A percentile compares a stretch with the other conserved stretches of the same genome.
Evolutionary conservation across 768 basidiomycete genomes (phyloP).

Genomic region (Tremella fuciformis): DNA sequence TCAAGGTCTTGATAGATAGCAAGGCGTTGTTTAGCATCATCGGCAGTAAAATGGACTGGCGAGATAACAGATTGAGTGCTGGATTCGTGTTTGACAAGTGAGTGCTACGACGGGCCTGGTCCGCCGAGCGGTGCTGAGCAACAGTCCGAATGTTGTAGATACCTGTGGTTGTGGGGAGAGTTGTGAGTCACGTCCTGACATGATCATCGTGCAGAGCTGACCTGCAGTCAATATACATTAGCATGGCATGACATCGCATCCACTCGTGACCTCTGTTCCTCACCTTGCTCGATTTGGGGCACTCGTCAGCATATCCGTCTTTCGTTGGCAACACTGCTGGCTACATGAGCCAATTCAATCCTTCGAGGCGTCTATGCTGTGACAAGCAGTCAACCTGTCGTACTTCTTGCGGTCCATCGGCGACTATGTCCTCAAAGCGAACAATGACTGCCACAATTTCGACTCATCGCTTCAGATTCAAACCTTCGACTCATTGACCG

Average conservation of each 20-base stretch:
- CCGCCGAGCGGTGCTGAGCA: conserved; percentile 5
- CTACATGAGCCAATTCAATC: no score
- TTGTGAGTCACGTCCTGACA: conserved; percentile 30
- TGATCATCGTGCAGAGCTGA: not conserved
- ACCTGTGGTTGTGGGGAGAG: conserved; percentile 48
- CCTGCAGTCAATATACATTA: conserved; percentile 16
- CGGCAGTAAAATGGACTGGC: conserved; percentile 99
- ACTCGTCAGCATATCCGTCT: no score
- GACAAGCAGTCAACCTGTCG: no score
- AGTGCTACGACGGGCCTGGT: conserved; percentile 10
- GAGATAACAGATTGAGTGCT: conserved; percentile 76
- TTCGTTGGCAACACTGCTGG: no score
- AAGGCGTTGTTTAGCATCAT: conserved; percentile 98
- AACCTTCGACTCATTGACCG: no score
- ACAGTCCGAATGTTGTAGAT: conserved; percentile 44
- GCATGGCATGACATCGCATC: not conserved
- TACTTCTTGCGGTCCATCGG: no score
- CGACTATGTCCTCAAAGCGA: no score
- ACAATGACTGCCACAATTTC: no score
- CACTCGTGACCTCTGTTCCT: no score
- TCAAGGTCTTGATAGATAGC: conserved; percentile 88
- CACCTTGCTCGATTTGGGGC: no score
- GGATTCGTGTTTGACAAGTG: conserved; percentile 49
- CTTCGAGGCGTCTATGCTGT: no score
- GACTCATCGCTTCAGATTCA: no score